Evolutionary conservation across 208 protist species (phyloP).

Genomic region (Strigomonas oncopelti): DNA sequence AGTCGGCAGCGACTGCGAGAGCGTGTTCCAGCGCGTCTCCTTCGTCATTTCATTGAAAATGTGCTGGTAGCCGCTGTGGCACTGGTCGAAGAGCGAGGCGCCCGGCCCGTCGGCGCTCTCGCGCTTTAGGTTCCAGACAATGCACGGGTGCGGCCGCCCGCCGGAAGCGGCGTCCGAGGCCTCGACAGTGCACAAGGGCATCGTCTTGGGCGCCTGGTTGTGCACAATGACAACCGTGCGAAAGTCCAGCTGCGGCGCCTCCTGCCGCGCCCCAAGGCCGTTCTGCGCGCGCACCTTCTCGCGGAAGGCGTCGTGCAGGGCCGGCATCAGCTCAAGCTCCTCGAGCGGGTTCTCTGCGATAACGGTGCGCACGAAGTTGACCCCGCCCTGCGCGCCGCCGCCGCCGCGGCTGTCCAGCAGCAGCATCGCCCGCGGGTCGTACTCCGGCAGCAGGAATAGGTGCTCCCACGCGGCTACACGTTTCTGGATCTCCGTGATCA

Average conservation of each 20-base stretch:
- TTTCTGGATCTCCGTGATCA: conserved; percentile 42
- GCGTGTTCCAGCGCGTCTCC: conserved; percentile 44
- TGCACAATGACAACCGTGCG: conserved; percentile 73
- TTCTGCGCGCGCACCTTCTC: background rate
- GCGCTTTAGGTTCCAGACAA: conserved; percentile 52
- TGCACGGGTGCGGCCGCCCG: conserved; percentile 22
- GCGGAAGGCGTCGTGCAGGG: conserved; percentile 50
- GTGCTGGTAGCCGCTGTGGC: conserved; percentile 62
- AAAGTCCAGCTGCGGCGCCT: conserved; percentile 43
- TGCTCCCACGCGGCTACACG: conserved; percentile 59
- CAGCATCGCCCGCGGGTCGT: conserved; percentile 5
- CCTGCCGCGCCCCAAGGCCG: conserved; percentile 11
- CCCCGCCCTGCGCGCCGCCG: conserved; percentile 14
- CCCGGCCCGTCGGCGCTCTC: background rate
- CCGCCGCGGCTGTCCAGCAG: background rate
- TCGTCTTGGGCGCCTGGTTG: conserved; percentile 55
- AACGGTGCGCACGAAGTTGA: conserved; percentile 76
- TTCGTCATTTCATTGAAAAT: conserved; percentile 64
- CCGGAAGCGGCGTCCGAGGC: conserved; percentile 9
- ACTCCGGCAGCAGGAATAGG: conserved; percentile 19
- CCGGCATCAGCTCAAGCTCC: conserved; percentile 60
- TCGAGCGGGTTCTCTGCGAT: conserved; percentile 58
- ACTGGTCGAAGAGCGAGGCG: conserved; percentile 61
- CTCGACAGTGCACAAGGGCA: conserved; percentile 37
- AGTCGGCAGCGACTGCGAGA: conserved; percentile 26